phyloP scores from a whole-genome alignment of 768 basidiomycete species.

The Inosperma sp. region DNA sequence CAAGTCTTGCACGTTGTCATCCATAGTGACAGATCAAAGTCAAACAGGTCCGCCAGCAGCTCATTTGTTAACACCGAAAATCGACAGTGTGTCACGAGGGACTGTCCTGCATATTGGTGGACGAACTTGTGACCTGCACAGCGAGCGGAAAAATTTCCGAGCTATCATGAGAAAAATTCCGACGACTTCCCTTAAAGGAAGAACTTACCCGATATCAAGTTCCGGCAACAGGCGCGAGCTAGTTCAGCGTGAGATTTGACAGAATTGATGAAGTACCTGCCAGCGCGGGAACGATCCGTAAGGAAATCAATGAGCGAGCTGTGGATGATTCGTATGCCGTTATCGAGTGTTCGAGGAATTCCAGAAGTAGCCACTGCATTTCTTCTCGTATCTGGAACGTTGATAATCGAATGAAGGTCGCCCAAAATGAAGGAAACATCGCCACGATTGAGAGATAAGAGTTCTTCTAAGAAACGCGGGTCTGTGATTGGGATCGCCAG shows the following conservation, averaged over 20 bases:
- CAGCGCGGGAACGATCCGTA: conserved; percentile 25
- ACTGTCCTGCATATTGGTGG: conserved; percentile 27
- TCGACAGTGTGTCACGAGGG: conserved; percentile 25
- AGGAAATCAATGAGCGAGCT: conserved; percentile 26
- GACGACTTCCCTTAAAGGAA: neutral
- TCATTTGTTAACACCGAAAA: conserved; percentile 26
- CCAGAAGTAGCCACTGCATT: neutral
- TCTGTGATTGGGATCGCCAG: conserved; percentile 23
- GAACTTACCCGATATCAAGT: conserved; percentile 20
- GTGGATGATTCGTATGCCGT: conserved; percentile 24
- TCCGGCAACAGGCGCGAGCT: conserved; percentile 22
- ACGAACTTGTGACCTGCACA: conserved; percentile 22
- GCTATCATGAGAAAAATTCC: too few relatives aligned
- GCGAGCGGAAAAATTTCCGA: neutral
- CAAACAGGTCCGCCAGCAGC: conserved; percentile 18
- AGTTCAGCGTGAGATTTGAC: conserved; percentile 28
- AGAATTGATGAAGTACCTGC: conserved; percentile 25
- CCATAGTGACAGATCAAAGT: conserved; percentile 23
- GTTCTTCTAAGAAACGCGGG: conserved; percentile 24
- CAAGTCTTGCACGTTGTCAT: conserved; percentile 23
- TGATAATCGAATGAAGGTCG: conserved; percentile 25
- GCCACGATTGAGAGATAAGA: conserved; percentile 24
- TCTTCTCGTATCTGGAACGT: conserved; percentile 21
- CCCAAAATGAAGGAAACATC: conserved; percentile 23
- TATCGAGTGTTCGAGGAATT: conserved; percentile 12